Evolutionary conservation across 345 rosid species (phyloP), one percentile per base, ranked within the genome.

Genomic region (Linum usitatissimum): DNA sequence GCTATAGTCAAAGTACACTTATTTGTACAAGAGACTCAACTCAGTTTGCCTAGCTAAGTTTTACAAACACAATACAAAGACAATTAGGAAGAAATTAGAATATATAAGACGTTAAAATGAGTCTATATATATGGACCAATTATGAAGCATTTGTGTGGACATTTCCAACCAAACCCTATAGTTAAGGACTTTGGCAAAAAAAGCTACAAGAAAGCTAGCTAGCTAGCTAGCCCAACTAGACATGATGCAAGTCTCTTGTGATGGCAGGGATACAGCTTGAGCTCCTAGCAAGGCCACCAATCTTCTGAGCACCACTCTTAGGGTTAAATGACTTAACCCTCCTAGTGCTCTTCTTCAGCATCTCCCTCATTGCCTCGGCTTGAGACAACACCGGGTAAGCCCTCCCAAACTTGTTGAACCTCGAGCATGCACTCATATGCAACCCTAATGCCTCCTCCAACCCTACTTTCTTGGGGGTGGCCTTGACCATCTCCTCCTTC

Each of bases 261-360:
- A 93, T 78, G 61, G 90, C 90, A 1, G 99, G 82, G 30, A 87
- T 90, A 75, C 96, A 90, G 56, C 97, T 90, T 7, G 97, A 87
- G 57, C 91, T 84, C 74, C 97, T 84, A 3, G 86, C 75, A 62
- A 82, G 79, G 48, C 77, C 76, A 5, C 73, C 82, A 68, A 77
- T 77, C 61, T 73, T 67, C 42, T 38, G 73, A 55, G 74, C 64
- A 30, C 84, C 78, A 45, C 51, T 45, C 61, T 72, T 71, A 18
- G 83, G 87, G 72, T 78, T 69, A 19, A 72, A 18, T 39, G 94
- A 84, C 59, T 81, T 80, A 0, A 74, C 78, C 74, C 94, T 75
- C 3, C 55, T 65, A 15, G 78, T 53, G 69, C 65, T 67, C 78
- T 70, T 87, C 81, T 82, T 84, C 53, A 90, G 70, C 71, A 93